Evolutionary conservation across 1,284 basidiomycete genomes (phyloP).

Genomic region (Apiotrichum siamense): DNA sequence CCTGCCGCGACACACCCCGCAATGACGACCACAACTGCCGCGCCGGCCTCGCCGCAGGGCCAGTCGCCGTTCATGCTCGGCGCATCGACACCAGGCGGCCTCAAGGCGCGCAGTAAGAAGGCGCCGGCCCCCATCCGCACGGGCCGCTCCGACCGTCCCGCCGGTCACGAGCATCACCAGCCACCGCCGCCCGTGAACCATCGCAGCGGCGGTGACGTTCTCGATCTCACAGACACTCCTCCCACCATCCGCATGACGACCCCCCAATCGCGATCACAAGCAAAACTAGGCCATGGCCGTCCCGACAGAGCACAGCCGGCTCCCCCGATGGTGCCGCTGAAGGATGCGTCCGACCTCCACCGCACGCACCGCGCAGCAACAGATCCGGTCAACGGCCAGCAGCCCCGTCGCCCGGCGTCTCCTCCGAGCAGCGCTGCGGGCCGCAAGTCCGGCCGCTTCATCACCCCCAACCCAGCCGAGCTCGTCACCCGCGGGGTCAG

Average conservation of each 20-base stretch:
- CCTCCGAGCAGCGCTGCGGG: background rate
- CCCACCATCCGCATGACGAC: background rate
- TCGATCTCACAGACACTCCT: background rate
- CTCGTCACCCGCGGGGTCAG: background rate
- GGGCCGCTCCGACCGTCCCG: background rate
- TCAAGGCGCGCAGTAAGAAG: constrained; percentile 3
- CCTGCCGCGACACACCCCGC: background rate
- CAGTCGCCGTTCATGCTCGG: background rate
- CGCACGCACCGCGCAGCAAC: constrained; percentile 1
- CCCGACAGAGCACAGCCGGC: background rate
- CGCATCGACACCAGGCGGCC: background rate
- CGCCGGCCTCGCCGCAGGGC: background rate
- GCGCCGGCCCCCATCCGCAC: constrained; percentile 13
- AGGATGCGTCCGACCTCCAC: constrained; percentile 5
- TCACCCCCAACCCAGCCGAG: background rate
- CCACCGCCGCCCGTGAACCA: background rate
- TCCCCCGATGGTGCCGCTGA: constrained; percentile 27
- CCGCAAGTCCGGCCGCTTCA: background rate
- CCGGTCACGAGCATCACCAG: background rate
- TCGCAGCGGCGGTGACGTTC: background rate
- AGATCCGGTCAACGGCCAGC: background rate
- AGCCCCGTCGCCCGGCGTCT: background rate
- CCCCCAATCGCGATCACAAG: background rate
- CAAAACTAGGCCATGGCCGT: constrained; percentile 2
- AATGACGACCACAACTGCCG: background rate